Percentiles rank a stretch among this genome's conserved stretches.
Conservation (phyloP, 208 protist species). For the Wallacemonas collosoma region DNA sequence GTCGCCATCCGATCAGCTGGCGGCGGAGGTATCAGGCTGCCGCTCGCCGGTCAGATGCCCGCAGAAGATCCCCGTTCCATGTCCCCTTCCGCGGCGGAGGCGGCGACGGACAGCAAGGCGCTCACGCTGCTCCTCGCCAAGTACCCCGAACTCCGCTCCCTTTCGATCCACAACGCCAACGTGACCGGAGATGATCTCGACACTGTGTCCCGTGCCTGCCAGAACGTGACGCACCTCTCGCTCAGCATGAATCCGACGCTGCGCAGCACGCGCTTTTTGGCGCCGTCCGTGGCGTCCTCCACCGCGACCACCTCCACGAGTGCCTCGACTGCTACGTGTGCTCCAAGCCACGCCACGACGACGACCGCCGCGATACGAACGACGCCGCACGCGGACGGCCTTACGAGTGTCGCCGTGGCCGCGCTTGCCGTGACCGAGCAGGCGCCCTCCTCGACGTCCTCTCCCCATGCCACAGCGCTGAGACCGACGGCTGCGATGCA, state of each 20-base stretch:
- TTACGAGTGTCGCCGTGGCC: too few species aligned
- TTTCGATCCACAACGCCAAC: conserved; percentile 43
- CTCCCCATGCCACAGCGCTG: too few species aligned
- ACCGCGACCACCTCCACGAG: not conserved
- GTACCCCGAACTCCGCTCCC: conserved; percentile 36
- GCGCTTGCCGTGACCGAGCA: too few species aligned
- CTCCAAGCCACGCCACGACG: not conserved
- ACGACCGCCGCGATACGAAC: not conserved
- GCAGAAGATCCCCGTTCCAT: not conserved
- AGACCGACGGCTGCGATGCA: too few species aligned
- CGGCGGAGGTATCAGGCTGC: not conserved
- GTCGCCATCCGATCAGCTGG: not conserved
- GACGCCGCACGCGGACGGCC: too few species aligned
- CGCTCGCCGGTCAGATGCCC: too few species aligned
- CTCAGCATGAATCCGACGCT: conserved; percentile 51
- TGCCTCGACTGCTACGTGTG: not conserved
- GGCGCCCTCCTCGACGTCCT: too few species aligned
- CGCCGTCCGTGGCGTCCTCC: conserved; percentile 24
- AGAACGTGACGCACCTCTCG: conserved; percentile 50
- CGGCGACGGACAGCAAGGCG: conserved; percentile 23
- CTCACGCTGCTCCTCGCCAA: conserved; percentile 30
- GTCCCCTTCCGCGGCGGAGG: conserved; percentile 15
- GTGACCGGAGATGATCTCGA: conserved; percentile 39
- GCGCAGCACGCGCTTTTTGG: conserved; percentile 47
- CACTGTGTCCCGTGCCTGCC: conserved; percentile 37